A percentile compares a stretch with the other conserved stretches of the same genome.
Conservation (phyloP, 164 flowering plant genomes). For the Macadamia tetraphylla region DNA sequence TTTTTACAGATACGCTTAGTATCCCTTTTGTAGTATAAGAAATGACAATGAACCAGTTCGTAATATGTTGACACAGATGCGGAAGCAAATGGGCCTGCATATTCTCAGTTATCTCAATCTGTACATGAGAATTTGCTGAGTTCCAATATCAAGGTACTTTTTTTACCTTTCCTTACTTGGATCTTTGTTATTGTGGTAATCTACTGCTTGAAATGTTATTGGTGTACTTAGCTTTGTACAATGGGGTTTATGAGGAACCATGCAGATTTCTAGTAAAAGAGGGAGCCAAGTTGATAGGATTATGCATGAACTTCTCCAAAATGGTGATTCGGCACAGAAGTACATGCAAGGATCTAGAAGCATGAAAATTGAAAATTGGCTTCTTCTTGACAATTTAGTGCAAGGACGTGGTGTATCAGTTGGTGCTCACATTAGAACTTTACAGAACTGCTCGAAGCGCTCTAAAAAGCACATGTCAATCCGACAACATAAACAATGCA, state of each 20-base stretch:
- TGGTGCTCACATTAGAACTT: slow-evolving; percentile 30
- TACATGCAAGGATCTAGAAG: slow-evolving; percentile 67
- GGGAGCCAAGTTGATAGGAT: slow-evolving; percentile 35
- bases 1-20: neutral
- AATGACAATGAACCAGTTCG: neutral
- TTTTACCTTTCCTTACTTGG: neutral
- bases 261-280: slow-evolving; percentile 40
- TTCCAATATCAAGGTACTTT: slow-evolving; percentile 29
- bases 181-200: neutral
- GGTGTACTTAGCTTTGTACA: neutral
- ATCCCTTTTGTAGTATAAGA: neutral
- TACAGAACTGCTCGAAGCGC: slow-evolving; percentile 48
- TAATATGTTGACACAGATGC: slow-evolving; percentile 28
- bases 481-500: slow-evolving; percentile 54
- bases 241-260: neutral
- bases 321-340: slow-evolving; percentile 74
- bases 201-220: neutral
- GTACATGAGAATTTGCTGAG: slow-evolving; percentile 52
- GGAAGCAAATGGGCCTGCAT: slow-evolving; percentile 40
- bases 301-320: slow-evolving; percentile 58
- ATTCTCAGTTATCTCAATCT: slow-evolving; percentile 44
- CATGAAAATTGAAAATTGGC: slow-evolving; percentile 54
- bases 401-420: slow-evolving; percentile 24
- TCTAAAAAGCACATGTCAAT: slow-evolving; percentile 70
- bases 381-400: slow-evolving; percentile 68